Evolutionary conservation across 1,284 basidiomycete genomes (phyloP), one percentile per base, ranked within the genome.

Genomic region (Ganoderma lucidum): DNA sequence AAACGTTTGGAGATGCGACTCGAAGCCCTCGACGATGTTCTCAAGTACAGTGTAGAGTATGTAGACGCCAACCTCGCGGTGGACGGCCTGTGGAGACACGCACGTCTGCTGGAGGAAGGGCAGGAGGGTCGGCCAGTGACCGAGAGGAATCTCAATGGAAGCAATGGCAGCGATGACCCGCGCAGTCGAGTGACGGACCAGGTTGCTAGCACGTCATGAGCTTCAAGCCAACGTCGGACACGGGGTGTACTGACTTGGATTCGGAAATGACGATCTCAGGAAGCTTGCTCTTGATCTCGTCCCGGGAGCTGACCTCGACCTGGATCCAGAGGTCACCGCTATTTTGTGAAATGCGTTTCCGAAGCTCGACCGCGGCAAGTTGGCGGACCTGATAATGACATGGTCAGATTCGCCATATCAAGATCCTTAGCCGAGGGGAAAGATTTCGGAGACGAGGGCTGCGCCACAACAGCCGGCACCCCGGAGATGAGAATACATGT

Each of bases 361-460:
- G 88, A 78, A 99, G 87, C 84, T 99, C 98, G 69, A 99, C 97
- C n/a, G 97, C 96, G 63, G 97, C 95, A 30, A 99, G 90, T 90
- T 99, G 98, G 67, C 97, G 95, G 71, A 98, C 92, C 96, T 98
- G 73, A 6, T 6, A 17, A 44, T 23, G 23, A 6, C 6, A n/a
- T 28, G 14, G 28, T 61, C 39, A 61, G 39, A 39, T n/a, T 61
- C 14, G 12, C 23, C 23, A 14, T 41, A 14, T 15, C 37, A 14
- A 42, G 14, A 10, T 42, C 14, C 19, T 5, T n/a, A 12, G 32
- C 8, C 35, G 32, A 59, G 56, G 6, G 37, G 56, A 59, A n/a
- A 59, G 32, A 59, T 59, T 39, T 59, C 35, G 35, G 17, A 39
- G 10, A 12, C n/a, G 39, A 12, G 59, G 23, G 17, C 10, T 28